Conservation (phyloP, 352 stramenopile species). For the Globisporangium megalacanthum region DNA sequence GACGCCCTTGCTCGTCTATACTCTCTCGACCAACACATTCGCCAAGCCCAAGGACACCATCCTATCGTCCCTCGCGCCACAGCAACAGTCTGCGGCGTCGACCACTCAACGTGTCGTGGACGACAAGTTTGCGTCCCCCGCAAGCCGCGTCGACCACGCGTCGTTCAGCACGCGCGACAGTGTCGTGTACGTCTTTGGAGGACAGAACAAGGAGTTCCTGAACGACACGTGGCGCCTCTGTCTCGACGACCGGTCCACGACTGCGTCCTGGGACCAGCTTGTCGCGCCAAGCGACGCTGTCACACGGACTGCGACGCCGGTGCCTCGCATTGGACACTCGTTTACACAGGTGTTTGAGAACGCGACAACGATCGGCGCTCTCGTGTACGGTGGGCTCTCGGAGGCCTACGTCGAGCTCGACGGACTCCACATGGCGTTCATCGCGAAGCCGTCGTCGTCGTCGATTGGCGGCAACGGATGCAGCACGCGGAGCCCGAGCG, state of each 20-base stretch:
- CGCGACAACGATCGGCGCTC: constrained; percentile 22
- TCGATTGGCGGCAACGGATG: constrained; percentile 15
- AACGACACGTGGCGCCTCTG: constrained; percentile 63
- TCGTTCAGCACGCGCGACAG: constrained; percentile 23
- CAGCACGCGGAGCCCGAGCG: constrained; percentile 17
- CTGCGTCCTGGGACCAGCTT: constrained; percentile 50
- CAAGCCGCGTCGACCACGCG: constrained; percentile 53
- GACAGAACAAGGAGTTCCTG: constrained; percentile 47
- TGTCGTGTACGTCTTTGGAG: constrained; percentile 46
- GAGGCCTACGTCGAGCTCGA: constrained; percentile 38
- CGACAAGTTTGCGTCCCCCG: constrained; percentile 51
- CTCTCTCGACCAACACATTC: constrained; percentile 35
- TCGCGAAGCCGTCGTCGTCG: constrained; percentile 21
- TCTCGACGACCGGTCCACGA: constrained; percentile 28
- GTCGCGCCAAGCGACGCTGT: constrained; percentile 27
- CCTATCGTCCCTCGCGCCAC: constrained; percentile 27
- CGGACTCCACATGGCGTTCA: constrained; percentile 37
- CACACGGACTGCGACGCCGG: constrained; percentile 21
- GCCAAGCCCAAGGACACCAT: constrained; percentile 40
- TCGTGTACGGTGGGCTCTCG: constrained; percentile 48
- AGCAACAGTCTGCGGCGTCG: constrained; percentile 6
- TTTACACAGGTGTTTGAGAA: constrained; percentile 58
- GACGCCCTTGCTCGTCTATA: constrained; percentile 51
- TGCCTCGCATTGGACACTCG: constrained; percentile 49
- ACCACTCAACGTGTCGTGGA: constrained; percentile 16